Evolutionary conservation across 495 filamentous ascomycete species (phyloP).

Genomic region (Penicillium odoratum): DNA sequence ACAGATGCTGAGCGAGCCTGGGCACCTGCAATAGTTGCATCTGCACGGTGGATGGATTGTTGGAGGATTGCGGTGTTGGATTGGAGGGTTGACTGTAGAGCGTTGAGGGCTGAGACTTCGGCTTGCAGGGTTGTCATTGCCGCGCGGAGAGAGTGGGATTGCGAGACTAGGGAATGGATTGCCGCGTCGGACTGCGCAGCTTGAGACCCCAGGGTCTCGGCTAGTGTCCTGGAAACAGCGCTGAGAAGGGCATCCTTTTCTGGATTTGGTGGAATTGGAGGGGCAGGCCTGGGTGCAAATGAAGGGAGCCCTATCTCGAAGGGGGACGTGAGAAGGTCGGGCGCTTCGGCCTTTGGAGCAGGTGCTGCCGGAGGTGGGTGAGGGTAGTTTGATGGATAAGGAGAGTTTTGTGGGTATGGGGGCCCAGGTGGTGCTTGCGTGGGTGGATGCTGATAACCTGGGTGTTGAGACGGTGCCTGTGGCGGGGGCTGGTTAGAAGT

Average conservation of each 20-base stretch:
- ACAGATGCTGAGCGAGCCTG: constrained; percentile 45
- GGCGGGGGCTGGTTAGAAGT: constrained; percentile 5
- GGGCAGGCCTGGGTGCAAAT: constrained; percentile 59
- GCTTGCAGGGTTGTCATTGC: constrained; percentile 65
- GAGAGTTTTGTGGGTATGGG: constrained; percentile 20
- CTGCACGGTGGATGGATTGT: constrained; percentile 73
- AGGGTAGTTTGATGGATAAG: constrained; percentile 21
- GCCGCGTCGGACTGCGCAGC: constrained; percentile 67
- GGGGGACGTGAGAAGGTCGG: constrained; percentile 70
- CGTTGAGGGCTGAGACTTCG: constrained; percentile 69
- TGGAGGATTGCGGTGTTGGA: constrained; percentile 78
- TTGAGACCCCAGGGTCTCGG: constrained; percentile 62
- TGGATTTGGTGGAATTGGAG: constrained; percentile 92
- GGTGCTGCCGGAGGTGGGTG: constrained; percentile 28
- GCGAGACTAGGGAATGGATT: constrained; percentile 71
- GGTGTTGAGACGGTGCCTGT: constrained; percentile 15
- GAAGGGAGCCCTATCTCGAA: constrained; percentile 66
- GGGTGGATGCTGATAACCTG: constrained; percentile 22
- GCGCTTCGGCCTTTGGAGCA: constrained; percentile 49
- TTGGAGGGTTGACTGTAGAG: constrained; percentile 65
- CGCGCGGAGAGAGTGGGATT: constrained; percentile 71
- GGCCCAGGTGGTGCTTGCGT: constrained; percentile 8
- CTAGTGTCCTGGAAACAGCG: constrained; percentile 69
- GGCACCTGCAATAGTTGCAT: constrained; percentile 70
- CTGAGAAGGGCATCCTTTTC: constrained; percentile 89